Percentiles rank a stretch among this genome's conserved stretches.
Conservation (phyloP, 352 stramenopile species). For the Globisporangium middletonii region DNA sequence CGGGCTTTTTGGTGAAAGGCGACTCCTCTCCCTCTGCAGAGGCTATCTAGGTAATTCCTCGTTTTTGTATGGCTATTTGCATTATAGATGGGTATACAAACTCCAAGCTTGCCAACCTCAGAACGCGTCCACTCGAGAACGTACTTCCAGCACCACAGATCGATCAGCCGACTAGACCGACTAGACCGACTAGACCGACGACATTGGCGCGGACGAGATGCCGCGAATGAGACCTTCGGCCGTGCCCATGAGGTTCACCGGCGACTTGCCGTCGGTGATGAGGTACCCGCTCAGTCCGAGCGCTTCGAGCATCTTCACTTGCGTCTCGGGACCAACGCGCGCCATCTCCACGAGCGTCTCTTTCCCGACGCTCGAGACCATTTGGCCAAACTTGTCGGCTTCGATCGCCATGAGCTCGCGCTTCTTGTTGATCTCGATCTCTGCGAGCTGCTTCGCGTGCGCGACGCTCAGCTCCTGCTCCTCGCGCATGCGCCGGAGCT, state of each 20-base stretch:
- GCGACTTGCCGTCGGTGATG: conserved; percentile 80
- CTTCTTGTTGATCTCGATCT: conserved; percentile 72
- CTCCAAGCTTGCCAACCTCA: no score
- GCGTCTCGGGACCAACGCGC: conserved; percentile 59
- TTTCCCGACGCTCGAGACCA: conserved; percentile 67
- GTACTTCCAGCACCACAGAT: neutral
- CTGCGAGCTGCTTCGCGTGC: conserved; percentile 51
- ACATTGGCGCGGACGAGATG: conserved; percentile 41
- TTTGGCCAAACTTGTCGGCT: conserved; percentile 77
- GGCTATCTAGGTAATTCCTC: no score
- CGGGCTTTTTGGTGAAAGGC: no score
- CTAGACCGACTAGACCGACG: neutral
- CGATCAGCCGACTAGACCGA: neutral
- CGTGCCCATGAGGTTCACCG: conserved; percentile 70
- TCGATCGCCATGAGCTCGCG: conserved; percentile 75
- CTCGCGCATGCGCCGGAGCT: conserved; percentile 45
- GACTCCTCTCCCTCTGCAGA: no score
- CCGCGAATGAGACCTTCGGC: conserved; percentile 69
- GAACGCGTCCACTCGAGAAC: no score
- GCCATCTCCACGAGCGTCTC: conserved; percentile 74
- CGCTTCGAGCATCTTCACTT: conserved; percentile 73
- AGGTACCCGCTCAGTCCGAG: conserved; percentile 77
- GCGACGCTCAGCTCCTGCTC: conserved; percentile 55
- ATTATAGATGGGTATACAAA: no score
- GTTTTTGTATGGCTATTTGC: no score